These are phyloP conservation scores for Fusarium globosum DNA, from an alignment of 2,329 filamentous ascomycete species.

Conservation along the genomic window DNA sequence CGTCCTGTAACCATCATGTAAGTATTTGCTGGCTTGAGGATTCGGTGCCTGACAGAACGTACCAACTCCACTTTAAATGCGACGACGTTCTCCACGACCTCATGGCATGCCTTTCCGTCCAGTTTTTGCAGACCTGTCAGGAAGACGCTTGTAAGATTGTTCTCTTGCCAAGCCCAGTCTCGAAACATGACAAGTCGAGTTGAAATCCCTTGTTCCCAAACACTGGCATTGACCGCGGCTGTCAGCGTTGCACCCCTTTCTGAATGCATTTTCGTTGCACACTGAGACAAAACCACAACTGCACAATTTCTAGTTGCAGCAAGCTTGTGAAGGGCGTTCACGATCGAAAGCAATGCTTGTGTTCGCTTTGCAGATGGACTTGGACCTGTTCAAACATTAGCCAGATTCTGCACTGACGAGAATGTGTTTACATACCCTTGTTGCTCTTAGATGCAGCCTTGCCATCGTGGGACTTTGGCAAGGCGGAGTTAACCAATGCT, in stretches of 20 bases:
- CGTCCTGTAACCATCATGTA: constrained; percentile 52
- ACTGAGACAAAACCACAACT: constrained; percentile 81
- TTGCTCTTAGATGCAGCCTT: constrained; percentile 52
- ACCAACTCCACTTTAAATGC: constrained; percentile 63
- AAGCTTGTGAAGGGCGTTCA: constrained; percentile 78
- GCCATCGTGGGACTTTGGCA: constrained; percentile 68
- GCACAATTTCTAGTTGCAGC: constrained; percentile 79
- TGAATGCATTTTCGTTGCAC: constrained; percentile 80
- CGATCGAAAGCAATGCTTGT: constrained; percentile 69
- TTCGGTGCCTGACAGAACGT: constrained; percentile 39
- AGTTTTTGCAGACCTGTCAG: constrained; percentile 74
- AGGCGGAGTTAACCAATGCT: constrained; percentile 78
- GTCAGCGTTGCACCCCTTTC: constrained; percentile 75
- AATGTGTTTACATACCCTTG: constrained; percentile 50
- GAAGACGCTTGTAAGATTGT: constrained; percentile 61
- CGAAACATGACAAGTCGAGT: constrained; percentile 82
- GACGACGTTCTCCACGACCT: constrained; percentile 56
- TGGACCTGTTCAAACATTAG: constrained; percentile 46
- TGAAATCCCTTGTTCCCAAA: constrained; percentile 84
- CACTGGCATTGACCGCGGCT: constrained; percentile 77
- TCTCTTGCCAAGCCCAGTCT: constrained; percentile 72
- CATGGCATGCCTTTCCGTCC: constrained; percentile 61
- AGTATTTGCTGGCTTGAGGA: constrained; percentile 31
- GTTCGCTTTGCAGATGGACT: constrained; percentile 56
- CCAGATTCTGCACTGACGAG: constrained; percentile 3